Percentiles rank a stretch among this genome's conserved stretches.
These are phyloP conservation scores for Schizochytrium sp. DNA, from an alignment of 108 stramenopile species.

Conservation along the genomic window DNA sequence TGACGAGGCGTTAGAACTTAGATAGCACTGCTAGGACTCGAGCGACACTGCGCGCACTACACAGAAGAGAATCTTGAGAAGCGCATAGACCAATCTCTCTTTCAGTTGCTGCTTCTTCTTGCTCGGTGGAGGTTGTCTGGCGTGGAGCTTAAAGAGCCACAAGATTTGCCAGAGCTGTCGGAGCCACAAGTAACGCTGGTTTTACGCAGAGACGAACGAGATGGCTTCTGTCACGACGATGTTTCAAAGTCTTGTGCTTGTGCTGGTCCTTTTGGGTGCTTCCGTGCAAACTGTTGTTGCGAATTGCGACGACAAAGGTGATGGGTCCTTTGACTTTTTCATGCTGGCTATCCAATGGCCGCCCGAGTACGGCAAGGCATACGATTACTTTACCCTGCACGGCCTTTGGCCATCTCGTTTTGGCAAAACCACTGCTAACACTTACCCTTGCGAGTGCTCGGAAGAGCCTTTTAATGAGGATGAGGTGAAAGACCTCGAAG, in stretches of 20 bases:
- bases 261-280: not conserved
- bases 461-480: slow-evolving; percentile 18
- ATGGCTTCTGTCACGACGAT: too few species aligned
- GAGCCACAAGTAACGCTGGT: too few species aligned
- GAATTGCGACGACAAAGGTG: not conserved
- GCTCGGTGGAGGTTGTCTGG: too few species aligned
- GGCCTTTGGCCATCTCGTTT: slow-evolving; percentile 16
- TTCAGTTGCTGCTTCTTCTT: too few species aligned
- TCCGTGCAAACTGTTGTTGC: not conserved
- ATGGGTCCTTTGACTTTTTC: slow-evolving; percentile 44
- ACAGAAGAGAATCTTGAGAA: too few species aligned
- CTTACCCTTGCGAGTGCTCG: slow-evolving; percentile 52
- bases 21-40: too few species aligned
- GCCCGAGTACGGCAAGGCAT: not conserved
- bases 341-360: slow-evolving; percentile 60
- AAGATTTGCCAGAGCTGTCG: too few species aligned
- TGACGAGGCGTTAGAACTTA: too few species aligned
- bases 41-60: too few species aligned
- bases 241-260: not conserved
- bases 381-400: not conserved
- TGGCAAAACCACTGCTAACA: not conserved
- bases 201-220: too few species aligned
- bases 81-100: too few species aligned
- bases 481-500: not conserved
- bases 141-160: too few species aligned